Conservation (phyloP, 2,329 filamentous ascomycete species). For the Ceratocystis papillata region DNA sequence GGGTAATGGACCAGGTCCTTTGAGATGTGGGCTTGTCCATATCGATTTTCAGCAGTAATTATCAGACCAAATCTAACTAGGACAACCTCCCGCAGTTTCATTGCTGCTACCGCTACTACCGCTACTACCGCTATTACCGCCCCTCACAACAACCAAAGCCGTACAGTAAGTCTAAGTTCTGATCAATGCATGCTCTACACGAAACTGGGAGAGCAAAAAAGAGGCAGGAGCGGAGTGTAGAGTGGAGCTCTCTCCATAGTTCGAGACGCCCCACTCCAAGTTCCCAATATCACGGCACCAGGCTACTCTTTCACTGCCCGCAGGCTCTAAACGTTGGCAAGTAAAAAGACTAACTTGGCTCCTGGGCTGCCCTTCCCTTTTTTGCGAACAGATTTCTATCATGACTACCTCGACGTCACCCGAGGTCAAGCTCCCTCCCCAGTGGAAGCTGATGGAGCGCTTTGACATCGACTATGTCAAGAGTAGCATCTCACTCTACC, state of each 20-base stretch:
- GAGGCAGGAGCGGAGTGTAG: neutral
- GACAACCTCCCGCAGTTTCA: neutral
- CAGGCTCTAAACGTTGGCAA: neutral
- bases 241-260: neutral
- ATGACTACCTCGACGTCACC: conserved; percentile 16
- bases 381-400: conserved; percentile 2
- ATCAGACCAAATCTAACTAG: conserved; percentile 16
- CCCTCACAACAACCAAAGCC: too few species aligned
- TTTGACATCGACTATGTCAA: conserved; percentile 88
- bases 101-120: neutral
- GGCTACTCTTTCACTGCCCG: neutral
- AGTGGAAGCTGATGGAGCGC: conserved; percentile 49
- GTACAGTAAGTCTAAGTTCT: neutral
- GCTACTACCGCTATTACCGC: neutral
- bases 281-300: neutral
- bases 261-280: conserved; percentile 6
- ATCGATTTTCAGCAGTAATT: conserved; percentile 6
- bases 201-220: neutral
- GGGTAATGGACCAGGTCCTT: neutral
- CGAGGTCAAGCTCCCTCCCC: conserved; percentile 21
- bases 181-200: neutral
- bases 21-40: conserved; percentile 16
- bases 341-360: neutral
- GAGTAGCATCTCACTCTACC: conserved; percentile 84
- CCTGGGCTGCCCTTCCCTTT: neutral